Evolutionary conservation across 2,329 filamentous ascomycete genomes (phyloP).

Genomic region (Blastomyces gilchristii): DNA sequence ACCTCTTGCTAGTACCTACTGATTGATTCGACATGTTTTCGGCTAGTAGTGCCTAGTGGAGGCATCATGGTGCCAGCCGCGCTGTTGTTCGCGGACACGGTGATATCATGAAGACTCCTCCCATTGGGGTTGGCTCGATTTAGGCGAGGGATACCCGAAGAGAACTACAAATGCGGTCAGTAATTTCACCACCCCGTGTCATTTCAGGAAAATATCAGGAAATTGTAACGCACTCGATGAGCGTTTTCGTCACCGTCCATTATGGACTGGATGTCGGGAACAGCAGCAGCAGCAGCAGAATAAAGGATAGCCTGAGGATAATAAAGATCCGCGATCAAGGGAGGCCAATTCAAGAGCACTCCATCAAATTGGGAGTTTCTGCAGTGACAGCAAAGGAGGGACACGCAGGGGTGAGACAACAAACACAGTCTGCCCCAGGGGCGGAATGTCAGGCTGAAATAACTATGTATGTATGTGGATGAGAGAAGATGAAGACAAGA

Average conservation of each 20-base stretch:
- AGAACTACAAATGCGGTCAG: constrained; percentile 1
- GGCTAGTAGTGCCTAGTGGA: constrained; percentile 32
- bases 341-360: not conserved
- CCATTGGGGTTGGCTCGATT: constrained; percentile 18
- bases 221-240: constrained; percentile 5
- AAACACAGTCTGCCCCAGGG: not conserved
- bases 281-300: not conserved
- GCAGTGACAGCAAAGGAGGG: not conserved
- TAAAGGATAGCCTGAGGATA: not conserved
- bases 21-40: constrained; percentile 44
- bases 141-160: constrained; percentile 11
- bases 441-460: too few species aligned
- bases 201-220: not conserved
- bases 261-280: not conserved
- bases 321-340: not conserved
- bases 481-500: not conserved
- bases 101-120: constrained; percentile 40
- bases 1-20: constrained; percentile 26
- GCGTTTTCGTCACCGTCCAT: constrained; percentile 14
- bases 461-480: not conserved
- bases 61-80: constrained; percentile 38
- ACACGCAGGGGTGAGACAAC: not conserved
- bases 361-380: not conserved
- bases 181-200: not conserved
- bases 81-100: constrained; percentile 48